Percentiles rank a stretch among this genome's conserved stretches.
These are phyloP conservation scores for Candida endomychidarum DNA, from an alignment of 805 yeast genomes.

Conservation along the genomic window DNA sequence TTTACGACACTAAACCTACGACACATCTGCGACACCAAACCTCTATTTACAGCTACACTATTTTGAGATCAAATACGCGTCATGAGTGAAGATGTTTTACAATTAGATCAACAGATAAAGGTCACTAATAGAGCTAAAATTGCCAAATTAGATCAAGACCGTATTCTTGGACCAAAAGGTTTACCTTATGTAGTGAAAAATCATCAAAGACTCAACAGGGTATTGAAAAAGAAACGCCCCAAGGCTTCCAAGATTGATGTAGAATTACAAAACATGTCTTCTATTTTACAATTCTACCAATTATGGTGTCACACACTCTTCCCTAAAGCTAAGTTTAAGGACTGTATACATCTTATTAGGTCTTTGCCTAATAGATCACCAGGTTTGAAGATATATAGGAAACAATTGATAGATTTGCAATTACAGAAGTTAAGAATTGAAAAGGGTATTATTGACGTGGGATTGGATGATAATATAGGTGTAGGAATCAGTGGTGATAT, in stretches of 20 bases:
- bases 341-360: slow-evolving; percentile 57
- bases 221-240: slow-evolving; percentile 29
- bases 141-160: slow-evolving; percentile 40
- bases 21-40: neutral
- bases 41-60: no score
- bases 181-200: slow-evolving; percentile 32
- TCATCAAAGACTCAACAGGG: slow-evolving; percentile 25
- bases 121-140: slow-evolving; percentile 30
- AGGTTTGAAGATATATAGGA: slow-evolving; percentile 33
- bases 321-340: slow-evolving; percentile 78
- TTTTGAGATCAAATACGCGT: no score
- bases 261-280: slow-evolving; percentile 26
- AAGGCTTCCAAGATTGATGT: slow-evolving; percentile 16
- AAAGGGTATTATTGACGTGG: slow-evolving; percentile 39
- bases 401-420: slow-evolving; percentile 28
- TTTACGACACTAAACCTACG: neutral
- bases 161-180: slow-evolving; percentile 37
- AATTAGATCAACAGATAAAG: slow-evolving; percentile 33
- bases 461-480: slow-evolving; percentile 2
- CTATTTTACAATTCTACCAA: slow-evolving; percentile 42
- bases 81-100: slow-evolving; percentile 23
- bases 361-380: slow-evolving; percentile 47
- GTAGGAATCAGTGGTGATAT: slow-evolving; percentile 1
- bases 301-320: slow-evolving; percentile 54
- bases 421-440: slow-evolving; percentile 22